Conservation (phyloP, 768 basidiomycete genomes). For the Kwoniella bestiolae region DNA sequence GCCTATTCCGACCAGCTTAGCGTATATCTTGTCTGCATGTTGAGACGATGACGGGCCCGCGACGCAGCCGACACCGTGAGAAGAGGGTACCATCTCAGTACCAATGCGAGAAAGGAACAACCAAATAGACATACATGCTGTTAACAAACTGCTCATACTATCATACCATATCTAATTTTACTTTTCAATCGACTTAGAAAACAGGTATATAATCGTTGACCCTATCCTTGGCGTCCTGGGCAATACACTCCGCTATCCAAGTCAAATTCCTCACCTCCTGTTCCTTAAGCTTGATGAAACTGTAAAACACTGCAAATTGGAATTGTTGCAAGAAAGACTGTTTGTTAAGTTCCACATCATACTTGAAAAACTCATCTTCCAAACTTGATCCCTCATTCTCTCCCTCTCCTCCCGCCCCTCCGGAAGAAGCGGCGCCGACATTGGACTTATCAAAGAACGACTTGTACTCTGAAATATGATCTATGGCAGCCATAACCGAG, state of each 20-base stretch:
- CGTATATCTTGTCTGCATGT: no score
- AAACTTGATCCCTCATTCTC: conserved; percentile 65
- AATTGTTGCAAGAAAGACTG: conserved; percentile 94
- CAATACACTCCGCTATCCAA: conserved; percentile 93
- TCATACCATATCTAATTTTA: no score
- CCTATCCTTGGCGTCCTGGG: conserved; percentile 92
- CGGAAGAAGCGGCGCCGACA: conserved; percentile 30
- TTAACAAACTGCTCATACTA: no score
- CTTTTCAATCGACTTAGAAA: conserved; percentile 11
- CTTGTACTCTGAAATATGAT: conserved; percentile 85
- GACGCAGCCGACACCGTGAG: no score
- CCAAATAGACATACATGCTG: no score
- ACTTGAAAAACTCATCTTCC: conserved; percentile 91
- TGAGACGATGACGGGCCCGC: no score
- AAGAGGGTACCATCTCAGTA: no score
- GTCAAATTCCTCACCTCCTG: conserved; percentile 61
- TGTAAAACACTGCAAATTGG: conserved; percentile 81
- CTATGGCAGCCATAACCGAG: conserved; percentile 83
- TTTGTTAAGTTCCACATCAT: conserved; percentile 93
- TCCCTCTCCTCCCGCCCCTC: conserved; percentile 58
- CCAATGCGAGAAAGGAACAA: no score
- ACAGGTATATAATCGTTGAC: conserved; percentile 89
- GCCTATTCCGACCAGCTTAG: no score
- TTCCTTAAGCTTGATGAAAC: conserved; percentile 70
- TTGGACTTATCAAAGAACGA: conserved; percentile 77